phyloP scores from a whole-genome alignment of 352 stramenopile species.

The Thalassiosira allenii region DNA sequence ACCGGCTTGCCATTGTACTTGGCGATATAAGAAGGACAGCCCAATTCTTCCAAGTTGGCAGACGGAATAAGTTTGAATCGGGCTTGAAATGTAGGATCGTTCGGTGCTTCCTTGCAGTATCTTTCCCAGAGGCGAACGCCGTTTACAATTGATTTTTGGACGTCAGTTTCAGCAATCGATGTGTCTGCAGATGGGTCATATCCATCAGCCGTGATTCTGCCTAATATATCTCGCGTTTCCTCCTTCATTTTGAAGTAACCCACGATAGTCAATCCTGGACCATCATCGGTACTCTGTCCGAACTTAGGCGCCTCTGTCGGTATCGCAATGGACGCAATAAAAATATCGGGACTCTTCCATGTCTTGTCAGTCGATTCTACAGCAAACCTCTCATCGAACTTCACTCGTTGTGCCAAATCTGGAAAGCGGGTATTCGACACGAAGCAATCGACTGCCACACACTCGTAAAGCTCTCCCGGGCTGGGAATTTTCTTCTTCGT shows the following conservation, averaged over 20 bases:
- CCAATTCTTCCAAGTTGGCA: constrained; percentile 81
- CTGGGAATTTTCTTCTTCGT: constrained; percentile 81
- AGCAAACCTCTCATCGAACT: constrained; percentile 61
- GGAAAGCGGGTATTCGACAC: constrained; percentile 62
- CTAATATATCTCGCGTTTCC: constrained; percentile 76
- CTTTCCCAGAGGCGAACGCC: constrained; percentile 79
- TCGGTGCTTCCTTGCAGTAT: constrained; percentile 78
- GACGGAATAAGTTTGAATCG: constrained; percentile 83
- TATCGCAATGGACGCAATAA: constrained; percentile 77
- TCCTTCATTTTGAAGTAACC: constrained; percentile 83
- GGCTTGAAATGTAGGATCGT: constrained; percentile 73
- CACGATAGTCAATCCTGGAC: constrained; percentile 74
- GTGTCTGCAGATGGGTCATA: constrained; percentile 64
- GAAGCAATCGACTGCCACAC: constrained; percentile 76
- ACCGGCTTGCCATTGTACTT: constrained; percentile 86
- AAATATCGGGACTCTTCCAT: constrained; percentile 81
- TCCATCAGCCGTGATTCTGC: constrained; percentile 70
- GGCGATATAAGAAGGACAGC: constrained; percentile 79
- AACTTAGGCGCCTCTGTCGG: constrained; percentile 80
- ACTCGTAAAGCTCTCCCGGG: constrained; percentile 78
- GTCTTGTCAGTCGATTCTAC: constrained; percentile 63
- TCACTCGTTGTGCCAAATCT: constrained; percentile 70
- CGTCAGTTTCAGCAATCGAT: constrained; percentile 55
- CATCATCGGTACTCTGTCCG: constrained; percentile 61
- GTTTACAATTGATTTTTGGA: constrained; percentile 75